Evolutionary conservation across 2,329 filamentous ascomycete genomes (phyloP), one percentile per base, ranked within the genome.

Genomic region (Xylaria sp.): DNA sequence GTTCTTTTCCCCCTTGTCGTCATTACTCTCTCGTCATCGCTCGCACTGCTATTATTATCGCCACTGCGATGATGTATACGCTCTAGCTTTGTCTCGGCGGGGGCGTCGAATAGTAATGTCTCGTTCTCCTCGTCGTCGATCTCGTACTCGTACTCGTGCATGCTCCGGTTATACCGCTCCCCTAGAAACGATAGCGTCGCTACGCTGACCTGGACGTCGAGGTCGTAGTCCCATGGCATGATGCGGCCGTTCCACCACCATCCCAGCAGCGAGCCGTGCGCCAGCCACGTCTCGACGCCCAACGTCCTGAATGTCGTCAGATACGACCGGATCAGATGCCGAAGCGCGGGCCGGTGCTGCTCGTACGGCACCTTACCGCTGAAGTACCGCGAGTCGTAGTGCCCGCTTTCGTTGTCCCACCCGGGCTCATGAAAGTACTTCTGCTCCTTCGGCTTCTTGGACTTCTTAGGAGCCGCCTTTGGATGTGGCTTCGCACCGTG

Each of bases 201-300:
- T 64, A 86, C 87, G 20, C 89, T 88, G 33, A 96, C 89, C 80
- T 96, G 93, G 0, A 92, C 92, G 79, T 97, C 93, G 54, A 96
- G 83, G 79, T 97, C 93, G 83, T 89, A 92, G 79, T 96, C 93
- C 92, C 92, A 94, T 0, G 92, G 92, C 82, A 94, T 88, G 77
- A 93, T 89, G 80, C 88, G 81, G 49, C 84, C 86, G 77, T 93
- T 95, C 93, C 93, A 97, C 92, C 92, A 96, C 93, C 93, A 97
- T 13, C 93, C 93, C 26, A 97, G 83, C 59, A 96, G 81, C 4
- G 93, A 94, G 58, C 93, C 93, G 79, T 97, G 93, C 46, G 93
- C 93, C 67, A 97, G 88, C 93, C 93, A 96, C 0, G 93, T 95
- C 80, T 95, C 92, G 70, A 93, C 81, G 6, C 88, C 87, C 63